Evolutionary conservation across 768 basidiomycete species (phyloP).

Genomic region (Mycena venus): DNA sequence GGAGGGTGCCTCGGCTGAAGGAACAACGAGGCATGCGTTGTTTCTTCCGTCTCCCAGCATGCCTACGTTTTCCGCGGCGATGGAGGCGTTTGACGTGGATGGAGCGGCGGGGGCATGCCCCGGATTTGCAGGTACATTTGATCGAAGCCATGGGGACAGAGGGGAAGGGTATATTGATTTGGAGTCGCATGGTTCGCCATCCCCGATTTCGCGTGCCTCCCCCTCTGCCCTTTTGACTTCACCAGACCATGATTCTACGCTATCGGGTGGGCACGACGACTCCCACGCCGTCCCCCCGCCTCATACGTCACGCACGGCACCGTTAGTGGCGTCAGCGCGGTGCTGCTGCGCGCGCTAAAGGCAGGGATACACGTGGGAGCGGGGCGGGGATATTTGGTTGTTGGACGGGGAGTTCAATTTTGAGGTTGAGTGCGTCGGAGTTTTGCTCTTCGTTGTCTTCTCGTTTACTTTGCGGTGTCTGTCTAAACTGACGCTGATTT

Average conservation of each 20-base stretch:
- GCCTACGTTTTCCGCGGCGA: no score
- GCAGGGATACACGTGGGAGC: constrained; percentile 87
- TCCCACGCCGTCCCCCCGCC: constrained; percentile 22
- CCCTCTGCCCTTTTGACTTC: no score
- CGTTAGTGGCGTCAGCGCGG: constrained; percentile 79
- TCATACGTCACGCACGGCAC: constrained; percentile 76
- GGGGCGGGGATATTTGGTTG: constrained; percentile 81
- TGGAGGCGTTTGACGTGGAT: background rate
- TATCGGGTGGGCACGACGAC: constrained; percentile 21
- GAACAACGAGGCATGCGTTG: no score
- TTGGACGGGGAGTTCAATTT: constrained; percentile 90
- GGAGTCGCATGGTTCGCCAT: background rate
- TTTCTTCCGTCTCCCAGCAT: no score
- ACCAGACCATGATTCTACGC: no score
- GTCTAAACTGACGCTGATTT: background rate
- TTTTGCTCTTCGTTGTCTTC: background rate
- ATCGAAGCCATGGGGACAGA: no score
- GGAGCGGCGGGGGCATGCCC: no score
- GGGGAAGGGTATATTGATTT: background rate
- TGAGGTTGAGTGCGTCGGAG: constrained; percentile 57
- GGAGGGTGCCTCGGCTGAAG: no score
- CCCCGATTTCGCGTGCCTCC: no score
- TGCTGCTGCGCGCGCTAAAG: constrained; percentile 76
- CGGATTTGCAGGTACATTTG: no score
- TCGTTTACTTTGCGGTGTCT: no score